These are phyloP conservation scores for Eucalyptus tenuipes DNA, from an alignment of 345 rosid genomes.

Conservation along the genomic window DNA sequence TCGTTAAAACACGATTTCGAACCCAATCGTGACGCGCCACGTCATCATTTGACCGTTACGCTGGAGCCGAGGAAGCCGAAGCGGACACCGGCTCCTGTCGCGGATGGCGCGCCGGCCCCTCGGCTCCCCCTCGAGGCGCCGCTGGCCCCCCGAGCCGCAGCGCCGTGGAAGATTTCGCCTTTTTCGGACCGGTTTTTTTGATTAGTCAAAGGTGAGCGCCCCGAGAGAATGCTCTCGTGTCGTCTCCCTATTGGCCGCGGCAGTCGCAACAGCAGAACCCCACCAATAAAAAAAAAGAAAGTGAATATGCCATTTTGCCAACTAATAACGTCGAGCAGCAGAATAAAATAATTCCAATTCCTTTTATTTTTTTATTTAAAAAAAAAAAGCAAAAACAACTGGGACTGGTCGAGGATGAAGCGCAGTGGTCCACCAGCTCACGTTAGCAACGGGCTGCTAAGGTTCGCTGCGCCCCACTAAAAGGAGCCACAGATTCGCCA, in stretches of 20 bases:
- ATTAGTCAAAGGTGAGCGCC: neutral
- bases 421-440: slow-evolving; percentile 9
- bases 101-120: neutral
- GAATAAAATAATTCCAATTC: neutral
- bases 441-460: neutral
- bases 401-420: neutral
- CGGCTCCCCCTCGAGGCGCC: neutral
- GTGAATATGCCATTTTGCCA: neutral
- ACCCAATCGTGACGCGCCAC: neutral
- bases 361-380: neutral
- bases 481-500: slow-evolving; percentile 3
- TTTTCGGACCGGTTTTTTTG: neutral
- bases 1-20: neutral
- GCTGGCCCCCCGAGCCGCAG: neutral
- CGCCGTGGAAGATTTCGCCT: neutral
- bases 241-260: neutral
- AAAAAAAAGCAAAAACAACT: neutral
- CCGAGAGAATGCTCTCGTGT: neutral
- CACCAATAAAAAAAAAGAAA: neutral
- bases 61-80: neutral
- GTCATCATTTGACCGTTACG: neutral
- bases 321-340: neutral
- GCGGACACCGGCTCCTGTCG: neutral
- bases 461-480: neutral
- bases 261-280: neutral